Percentiles rank a stretch among this genome's conserved stretches.
Conservation (phyloP, 2,329 filamentous ascomycete species). For the Trichoderma afroharzianum region DNA sequence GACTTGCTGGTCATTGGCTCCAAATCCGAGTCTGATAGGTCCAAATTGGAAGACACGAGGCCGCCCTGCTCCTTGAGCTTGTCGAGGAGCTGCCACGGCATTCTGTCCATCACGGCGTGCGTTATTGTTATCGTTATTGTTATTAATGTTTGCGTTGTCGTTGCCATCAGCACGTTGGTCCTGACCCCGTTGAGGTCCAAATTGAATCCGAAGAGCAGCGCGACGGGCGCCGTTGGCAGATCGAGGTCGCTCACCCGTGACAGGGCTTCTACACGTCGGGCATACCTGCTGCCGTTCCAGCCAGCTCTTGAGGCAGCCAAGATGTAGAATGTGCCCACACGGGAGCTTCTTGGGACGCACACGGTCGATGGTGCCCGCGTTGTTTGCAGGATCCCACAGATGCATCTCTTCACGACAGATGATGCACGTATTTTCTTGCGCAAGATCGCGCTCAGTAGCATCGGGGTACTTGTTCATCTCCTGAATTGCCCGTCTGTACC, state of each 20-base stretch:
- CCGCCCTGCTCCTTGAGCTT: slow-evolving; percentile 25
- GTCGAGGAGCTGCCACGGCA: slow-evolving; percentile 21
- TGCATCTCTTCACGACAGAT: slow-evolving; percentile 97
- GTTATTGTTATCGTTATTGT: slow-evolving; percentile 16
- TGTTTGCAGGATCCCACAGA: slow-evolving; percentile 61
- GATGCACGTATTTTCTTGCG: slow-evolving; percentile 88
- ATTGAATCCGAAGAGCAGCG: slow-evolving; percentile 30
- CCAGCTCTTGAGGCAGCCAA: slow-evolving; percentile 94
- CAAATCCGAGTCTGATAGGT: slow-evolving; percentile 71
- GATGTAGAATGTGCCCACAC: slow-evolving; percentile 91
- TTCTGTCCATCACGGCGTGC: slow-evolving; percentile 18
- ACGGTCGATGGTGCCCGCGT: slow-evolving; percentile 72
- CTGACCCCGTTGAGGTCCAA: slow-evolving; percentile 23
- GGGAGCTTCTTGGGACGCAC: slow-evolving; percentile 91
- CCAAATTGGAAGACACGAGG: slow-evolving; percentile 69
- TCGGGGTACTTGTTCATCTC: slow-evolving; percentile 96
- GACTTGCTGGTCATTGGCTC: slow-evolving; percentile 64
- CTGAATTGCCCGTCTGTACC: slow-evolving; percentile 84
- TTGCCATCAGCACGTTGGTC: slow-evolving; percentile 25
- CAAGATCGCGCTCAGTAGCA: slow-evolving; percentile 80
- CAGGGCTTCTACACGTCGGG: slow-evolving; percentile 85
- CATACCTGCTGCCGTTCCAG: slow-evolving; percentile 96
- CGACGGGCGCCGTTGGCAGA: slow-evolving; percentile 24
- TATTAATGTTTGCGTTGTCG: slow-evolving; percentile 2
- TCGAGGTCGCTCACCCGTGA: slow-evolving; percentile 40